Evolutionary conservation across 768 basidiomycete genomes (phyloP).

Genomic region (Scleroderma citrinum): DNA sequence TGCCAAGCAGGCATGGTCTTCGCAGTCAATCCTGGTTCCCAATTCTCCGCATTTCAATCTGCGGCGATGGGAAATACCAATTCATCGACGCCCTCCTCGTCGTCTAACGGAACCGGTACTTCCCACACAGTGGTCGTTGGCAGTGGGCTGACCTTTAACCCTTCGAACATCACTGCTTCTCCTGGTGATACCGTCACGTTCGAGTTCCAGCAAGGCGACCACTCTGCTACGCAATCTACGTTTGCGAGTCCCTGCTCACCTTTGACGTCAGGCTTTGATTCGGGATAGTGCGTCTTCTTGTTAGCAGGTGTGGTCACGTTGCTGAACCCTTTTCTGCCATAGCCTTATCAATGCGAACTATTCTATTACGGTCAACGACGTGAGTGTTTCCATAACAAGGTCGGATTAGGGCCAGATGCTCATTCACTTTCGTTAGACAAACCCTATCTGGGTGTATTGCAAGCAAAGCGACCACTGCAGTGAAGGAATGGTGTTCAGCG

Average conservation of each 20-base stretch:
- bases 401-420: neutral
- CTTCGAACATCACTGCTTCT: conserved; percentile 41
- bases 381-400: conserved; percentile 10
- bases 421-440: conserved; percentile 29
- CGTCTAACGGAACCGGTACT: conserved; percentile 20
- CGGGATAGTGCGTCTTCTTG: conserved; percentile 36
- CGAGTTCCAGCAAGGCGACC: conserved; percentile 41
- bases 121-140: conserved; percentile 41
- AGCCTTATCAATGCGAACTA: conserved; percentile 40
- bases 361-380: conserved; percentile 49
- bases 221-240: conserved; percentile 38
- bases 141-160: conserved; percentile 35
- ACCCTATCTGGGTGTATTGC: conserved; percentile 54
- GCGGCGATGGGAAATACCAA: conserved; percentile 37
- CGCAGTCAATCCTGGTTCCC: conserved; percentile 53
- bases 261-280: conserved; percentile 43
- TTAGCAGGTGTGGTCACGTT: too few species aligned
- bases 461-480: conserved; percentile 46
- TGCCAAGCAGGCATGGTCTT: conserved; percentile 63
- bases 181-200: conserved; percentile 44
- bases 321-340: too few species aligned
- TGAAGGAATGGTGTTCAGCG: conserved; percentile 55
- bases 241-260: conserved; percentile 34
- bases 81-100: conserved; percentile 10
- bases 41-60: conserved; percentile 50